Conservation (phyloP, 495 filamentous ascomycete species). For the Aspergillus sparsus region DNA sequence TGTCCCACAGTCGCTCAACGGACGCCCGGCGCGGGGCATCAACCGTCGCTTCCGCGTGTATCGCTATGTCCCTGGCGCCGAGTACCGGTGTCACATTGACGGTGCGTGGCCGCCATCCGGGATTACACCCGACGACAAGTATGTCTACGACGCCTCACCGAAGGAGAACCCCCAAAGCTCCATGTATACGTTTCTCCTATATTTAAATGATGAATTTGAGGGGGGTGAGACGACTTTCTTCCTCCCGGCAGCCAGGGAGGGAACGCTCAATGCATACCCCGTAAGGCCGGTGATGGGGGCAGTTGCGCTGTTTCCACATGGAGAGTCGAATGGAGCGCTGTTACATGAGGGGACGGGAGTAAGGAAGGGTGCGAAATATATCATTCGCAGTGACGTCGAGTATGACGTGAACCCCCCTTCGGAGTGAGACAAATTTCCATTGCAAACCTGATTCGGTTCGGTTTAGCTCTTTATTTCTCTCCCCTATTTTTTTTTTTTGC, state of each 20-base stretch:
- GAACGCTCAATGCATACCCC: slow-evolving; percentile 40
- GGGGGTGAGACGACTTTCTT: slow-evolving; percentile 46
- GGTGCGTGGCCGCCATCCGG: slow-evolving; percentile 44
- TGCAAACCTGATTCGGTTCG: no score
- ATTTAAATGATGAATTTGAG: slow-evolving; percentile 45
- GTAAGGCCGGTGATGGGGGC: slow-evolving; percentile 44
- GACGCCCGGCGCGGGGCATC: slow-evolving; percentile 36
- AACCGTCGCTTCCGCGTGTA: slow-evolving; percentile 46
- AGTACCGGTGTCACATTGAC: slow-evolving; percentile 44
- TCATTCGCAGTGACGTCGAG: slow-evolving; percentile 44
- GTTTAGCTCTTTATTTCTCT: no score
- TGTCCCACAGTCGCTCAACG: slow-evolving; percentile 35
- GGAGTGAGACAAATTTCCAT: not conserved
- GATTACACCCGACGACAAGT: slow-evolving; percentile 36
- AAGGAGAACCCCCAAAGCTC: slow-evolving; percentile 40
- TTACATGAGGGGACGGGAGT: slow-evolving; percentile 44
- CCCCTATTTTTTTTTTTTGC: no score
- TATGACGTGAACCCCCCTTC: slow-evolving; percentile 38
- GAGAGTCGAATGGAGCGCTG: slow-evolving; percentile 41
- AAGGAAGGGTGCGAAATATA: slow-evolving; percentile 42
- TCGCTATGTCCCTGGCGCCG: slow-evolving; percentile 42
- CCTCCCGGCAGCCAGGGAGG: slow-evolving; percentile 37
- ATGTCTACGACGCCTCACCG: slow-evolving; percentile 42
- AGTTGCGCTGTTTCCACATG: slow-evolving; percentile 44
- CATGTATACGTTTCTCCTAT: slow-evolving; percentile 45